Evolutionary conservation across 2,329 filamentous ascomycete genomes (phyloP).

Genomic region (Cordyceps fumosorosea): DNA sequence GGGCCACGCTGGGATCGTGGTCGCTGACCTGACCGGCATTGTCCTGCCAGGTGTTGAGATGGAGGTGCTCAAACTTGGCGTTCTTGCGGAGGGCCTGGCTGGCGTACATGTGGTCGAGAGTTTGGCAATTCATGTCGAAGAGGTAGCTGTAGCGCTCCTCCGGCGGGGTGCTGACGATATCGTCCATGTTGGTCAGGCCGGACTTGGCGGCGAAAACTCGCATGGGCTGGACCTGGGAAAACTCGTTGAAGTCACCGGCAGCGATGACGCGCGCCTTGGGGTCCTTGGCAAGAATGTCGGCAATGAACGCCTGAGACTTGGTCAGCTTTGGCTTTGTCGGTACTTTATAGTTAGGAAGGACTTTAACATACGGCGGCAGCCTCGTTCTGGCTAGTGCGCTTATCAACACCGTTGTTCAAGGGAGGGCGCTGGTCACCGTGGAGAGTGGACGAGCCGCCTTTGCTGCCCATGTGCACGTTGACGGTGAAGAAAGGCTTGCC

Average conservation of each 20-base stretch:
- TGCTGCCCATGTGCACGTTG: slow-evolving; percentile 63
- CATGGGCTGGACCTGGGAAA: slow-evolving; percentile 55
- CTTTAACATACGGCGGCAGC: slow-evolving; percentile 46
- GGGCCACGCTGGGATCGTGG: slow-evolving; percentile 62
- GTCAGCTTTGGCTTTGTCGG: slow-evolving; percentile 13
- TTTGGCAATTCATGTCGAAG: slow-evolving; percentile 62
- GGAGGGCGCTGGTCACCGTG: slow-evolving; percentile 62
- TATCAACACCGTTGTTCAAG: slow-evolving; percentile 55
- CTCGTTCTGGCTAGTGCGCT: slow-evolving; percentile 49
- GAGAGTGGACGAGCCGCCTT: slow-evolving; percentile 57
- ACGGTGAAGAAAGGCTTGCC: slow-evolving; percentile 59
- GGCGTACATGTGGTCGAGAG: slow-evolving; percentile 65
- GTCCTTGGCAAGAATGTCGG: slow-evolving; percentile 50
- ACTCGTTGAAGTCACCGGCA: slow-evolving; percentile 69
- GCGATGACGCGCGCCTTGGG: slow-evolving; percentile 50
- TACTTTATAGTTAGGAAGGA: too few species aligned
- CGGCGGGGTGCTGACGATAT: slow-evolving; percentile 42
- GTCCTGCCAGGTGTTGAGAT: slow-evolving; percentile 63
- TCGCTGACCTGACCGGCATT: slow-evolving; percentile 53
- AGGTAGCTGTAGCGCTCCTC: slow-evolving; percentile 64
- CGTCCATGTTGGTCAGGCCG: slow-evolving; percentile 56
- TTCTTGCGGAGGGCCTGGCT: slow-evolving; percentile 43
- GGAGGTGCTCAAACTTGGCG: slow-evolving; percentile 57
- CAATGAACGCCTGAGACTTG: slow-evolving; percentile 41
- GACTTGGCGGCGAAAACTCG: slow-evolving; percentile 46